Evolutionary conservation across 257 asterid genomes (phyloP).

Genomic region (Linaria vulgaris): DNA sequence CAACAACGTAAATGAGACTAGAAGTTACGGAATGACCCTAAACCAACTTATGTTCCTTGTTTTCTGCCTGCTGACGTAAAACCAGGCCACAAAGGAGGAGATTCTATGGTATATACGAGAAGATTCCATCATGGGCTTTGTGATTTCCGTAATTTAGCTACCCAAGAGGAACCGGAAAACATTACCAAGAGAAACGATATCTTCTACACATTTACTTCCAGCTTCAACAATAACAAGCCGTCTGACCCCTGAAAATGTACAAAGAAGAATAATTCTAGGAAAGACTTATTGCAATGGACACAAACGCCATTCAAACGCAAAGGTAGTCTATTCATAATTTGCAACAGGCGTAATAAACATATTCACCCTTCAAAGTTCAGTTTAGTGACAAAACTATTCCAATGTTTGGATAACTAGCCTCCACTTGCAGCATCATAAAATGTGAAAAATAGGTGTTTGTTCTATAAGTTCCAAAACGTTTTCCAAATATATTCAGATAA

Average conservation of each 20-base stretch:
- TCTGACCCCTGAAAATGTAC: slow-evolving; percentile 62
- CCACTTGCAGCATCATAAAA: too few species aligned
- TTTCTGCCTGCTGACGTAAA: slow-evolving; percentile 37
- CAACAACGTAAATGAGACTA: slow-evolving; percentile 27
- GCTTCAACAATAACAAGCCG: slow-evolving; percentile 85
- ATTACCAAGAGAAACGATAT: slow-evolving; percentile 68
- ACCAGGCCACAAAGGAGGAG: slow-evolving; percentile 44
- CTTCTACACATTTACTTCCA: slow-evolving; percentile 93
- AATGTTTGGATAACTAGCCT: too few species aligned
- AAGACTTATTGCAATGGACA: background rate
- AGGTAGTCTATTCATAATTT: too few species aligned
- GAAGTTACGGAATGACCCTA: slow-evolving; percentile 24
- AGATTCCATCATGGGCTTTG: slow-evolving; percentile 22
- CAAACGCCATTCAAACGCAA: background rate
- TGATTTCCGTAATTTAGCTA: slow-evolving; percentile 33
- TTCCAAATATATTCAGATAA: too few species aligned
- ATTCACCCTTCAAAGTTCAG: too few species aligned
- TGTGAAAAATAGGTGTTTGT: too few species aligned
- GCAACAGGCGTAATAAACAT: too few species aligned
- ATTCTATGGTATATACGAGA: slow-evolving; percentile 39
- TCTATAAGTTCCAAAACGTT: too few species aligned
- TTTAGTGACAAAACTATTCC: too few species aligned
- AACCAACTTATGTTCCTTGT: slow-evolving; percentile 39
- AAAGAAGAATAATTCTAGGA: background rate
- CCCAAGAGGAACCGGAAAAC: slow-evolving; percentile 76